Evolutionary conservation across 1,284 basidiomycete species (phyloP), one percentile per base, ranked within the genome.

Genomic region (Cronartium quercuum): DNA sequence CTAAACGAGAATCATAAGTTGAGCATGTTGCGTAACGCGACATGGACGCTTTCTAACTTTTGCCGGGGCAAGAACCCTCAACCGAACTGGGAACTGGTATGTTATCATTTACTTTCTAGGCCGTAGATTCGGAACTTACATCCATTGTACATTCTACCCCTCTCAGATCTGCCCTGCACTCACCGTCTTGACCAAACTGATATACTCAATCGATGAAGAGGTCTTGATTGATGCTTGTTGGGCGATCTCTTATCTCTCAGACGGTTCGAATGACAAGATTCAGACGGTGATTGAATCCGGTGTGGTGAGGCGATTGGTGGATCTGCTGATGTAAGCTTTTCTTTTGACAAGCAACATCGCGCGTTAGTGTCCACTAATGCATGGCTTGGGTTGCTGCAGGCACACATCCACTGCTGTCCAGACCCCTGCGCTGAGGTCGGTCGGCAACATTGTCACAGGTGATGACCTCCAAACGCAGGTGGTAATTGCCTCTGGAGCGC

Each of bases 221-320:
- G 96, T 98, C 77, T 85, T 99, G 80, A 99, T 98, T 82, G 96
- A 99, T 82, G 96, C 96, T 38, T 99, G 96, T 86, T 99, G 96
- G 96, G 96, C 96, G 61, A 96, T 99, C 83, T 98, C 94, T 37
- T 99, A 99, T 84, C 89, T 99, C 42, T 98, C 96, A 1, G 96
- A 98, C 82, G 96, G 96, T 58, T 93, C 94, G 66, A 98, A 97
- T 82, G 96, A 99, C 84, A 99, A 99, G 86, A 99, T 99, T 77
- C 96, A 99, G 83, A 95, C 95, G 51, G 96, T 98, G 77, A 98
- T 99, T 80, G 96, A 98, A 84, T 92, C 91, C 21, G 96, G 96
- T 69, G 94, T 98, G 76, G 96, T 94, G 85, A 89, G 96, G 82
- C 89, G 96, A 80, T 88, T 99, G 77, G 96, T 99, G 42, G 96